These are phyloP conservation scores for Piedraia hortae DNA, from an alignment of 2,329 filamentous ascomycete genomes.

Conservation along the genomic window DNA sequence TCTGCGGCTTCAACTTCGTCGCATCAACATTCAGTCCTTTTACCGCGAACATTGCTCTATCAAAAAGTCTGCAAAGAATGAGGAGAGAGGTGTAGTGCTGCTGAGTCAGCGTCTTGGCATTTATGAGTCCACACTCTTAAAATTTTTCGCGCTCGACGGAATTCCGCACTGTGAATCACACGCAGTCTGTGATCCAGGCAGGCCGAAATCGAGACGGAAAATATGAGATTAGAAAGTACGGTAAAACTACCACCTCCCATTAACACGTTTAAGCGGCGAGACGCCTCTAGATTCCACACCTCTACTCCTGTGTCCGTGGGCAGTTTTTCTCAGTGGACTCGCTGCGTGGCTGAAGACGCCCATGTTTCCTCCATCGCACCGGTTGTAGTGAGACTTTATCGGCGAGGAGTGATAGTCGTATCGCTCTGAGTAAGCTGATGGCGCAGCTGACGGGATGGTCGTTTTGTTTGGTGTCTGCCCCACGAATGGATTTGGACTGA, in stretches of 20 bases:
- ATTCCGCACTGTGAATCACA: no score
- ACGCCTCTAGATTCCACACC: slow-evolving; percentile 8
- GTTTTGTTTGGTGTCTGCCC: slow-evolving; percentile 15
- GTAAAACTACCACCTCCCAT: no score
- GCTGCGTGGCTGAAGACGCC: slow-evolving; percentile 56
- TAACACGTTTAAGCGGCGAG: slow-evolving; percentile 18
- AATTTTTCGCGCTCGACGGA: no score
- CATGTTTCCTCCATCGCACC: slow-evolving; percentile 44
- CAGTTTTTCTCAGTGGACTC: slow-evolving; percentile 59
- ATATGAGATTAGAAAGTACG: no score
- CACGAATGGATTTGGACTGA: slow-evolving; percentile 64
- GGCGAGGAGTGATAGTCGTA: slow-evolving; percentile 17
- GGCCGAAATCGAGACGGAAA: no score
- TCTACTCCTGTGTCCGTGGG: slow-evolving; percentile 11
- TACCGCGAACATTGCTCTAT: slow-evolving; percentile 76
- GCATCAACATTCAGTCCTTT: slow-evolving; percentile 71
- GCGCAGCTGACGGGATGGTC: slow-evolving; percentile 27
- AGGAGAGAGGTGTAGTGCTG: no score
- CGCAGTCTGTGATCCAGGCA: no score
- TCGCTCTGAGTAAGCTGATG: slow-evolving; percentile 12
- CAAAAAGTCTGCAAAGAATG: no score
- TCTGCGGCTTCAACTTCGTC: slow-evolving; percentile 43
- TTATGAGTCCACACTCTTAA: no score
- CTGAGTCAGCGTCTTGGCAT: no score
- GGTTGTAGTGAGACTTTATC: slow-evolving; percentile 17